These are phyloP conservation scores for Neofusicoccum cordaticola DNA, from an alignment of 2,329 filamentous ascomycete genomes.

Conservation along the genomic window DNA sequence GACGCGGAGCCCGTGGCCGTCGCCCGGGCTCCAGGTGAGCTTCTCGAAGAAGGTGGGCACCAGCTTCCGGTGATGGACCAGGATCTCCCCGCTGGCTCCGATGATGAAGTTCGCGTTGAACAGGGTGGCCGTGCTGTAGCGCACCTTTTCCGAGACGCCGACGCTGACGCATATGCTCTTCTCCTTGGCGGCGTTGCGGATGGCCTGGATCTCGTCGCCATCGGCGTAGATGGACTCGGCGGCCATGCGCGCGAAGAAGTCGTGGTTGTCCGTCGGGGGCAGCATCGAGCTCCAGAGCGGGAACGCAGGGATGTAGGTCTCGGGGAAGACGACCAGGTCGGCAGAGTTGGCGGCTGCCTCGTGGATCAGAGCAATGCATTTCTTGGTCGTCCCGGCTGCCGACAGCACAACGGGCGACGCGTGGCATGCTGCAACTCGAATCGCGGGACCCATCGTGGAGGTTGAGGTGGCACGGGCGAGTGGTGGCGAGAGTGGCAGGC, in stretches of 20 bases:
- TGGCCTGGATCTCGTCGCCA: slow-evolving; percentile 45
- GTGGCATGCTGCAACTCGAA: slow-evolving; percentile 29
- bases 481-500: too few relatives aligned
- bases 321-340: slow-evolving; percentile 54
- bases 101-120: slow-evolving; percentile 55
- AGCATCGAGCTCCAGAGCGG: slow-evolving; percentile 51
- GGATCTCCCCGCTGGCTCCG: slow-evolving; percentile 41
- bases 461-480: too few relatives aligned
- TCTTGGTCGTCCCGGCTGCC: slow-evolving; percentile 45
- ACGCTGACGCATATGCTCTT: slow-evolving; percentile 45
- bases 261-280: slow-evolving; percentile 51
- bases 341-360: slow-evolving; percentile 44
- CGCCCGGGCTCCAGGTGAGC: slow-evolving; percentile 53
- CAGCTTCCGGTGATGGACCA: slow-evolving; percentile 55
- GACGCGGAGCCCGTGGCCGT: slow-evolving; percentile 50
- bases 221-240: slow-evolving; percentile 47
- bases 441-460: neutral
- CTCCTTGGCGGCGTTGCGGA: slow-evolving; percentile 41
- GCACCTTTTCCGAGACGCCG: slow-evolving; percentile 50
- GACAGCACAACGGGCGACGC: slow-evolving; percentile 48
- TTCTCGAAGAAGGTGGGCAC: slow-evolving; percentile 59
- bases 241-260: slow-evolving; percentile 48
- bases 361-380: slow-evolving; percentile 47
- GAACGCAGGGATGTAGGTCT: slow-evolving; percentile 54
- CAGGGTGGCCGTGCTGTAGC: slow-evolving; percentile 45